A percentile compares a stretch with the other conserved stretches of the same genome.
Conservation (phyloP, 495 filamentous ascomycete genomes). For the Talaromyces nanjingensis region DNA sequence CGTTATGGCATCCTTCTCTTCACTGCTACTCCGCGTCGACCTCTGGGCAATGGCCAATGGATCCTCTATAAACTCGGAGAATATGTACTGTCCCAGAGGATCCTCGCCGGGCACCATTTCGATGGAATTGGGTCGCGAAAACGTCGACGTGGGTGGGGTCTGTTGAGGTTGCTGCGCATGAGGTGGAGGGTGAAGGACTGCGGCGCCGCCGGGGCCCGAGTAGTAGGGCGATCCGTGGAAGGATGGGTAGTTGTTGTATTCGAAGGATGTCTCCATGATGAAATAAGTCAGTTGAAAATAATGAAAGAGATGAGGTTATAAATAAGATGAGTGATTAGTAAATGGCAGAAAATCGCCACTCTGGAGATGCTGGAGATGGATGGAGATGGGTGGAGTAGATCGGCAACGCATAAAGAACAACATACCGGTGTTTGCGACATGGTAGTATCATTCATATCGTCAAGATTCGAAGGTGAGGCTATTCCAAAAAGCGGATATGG, state of each 20-base stretch:
- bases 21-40: constrained; percentile 42
- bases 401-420: background rate
- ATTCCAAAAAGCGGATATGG: constrained; percentile 31
- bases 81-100: constrained; percentile 10
- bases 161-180: background rate
- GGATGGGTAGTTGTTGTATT: background rate
- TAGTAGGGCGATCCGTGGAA: background rate
- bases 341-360: background rate
- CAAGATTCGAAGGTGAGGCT: constrained; percentile 22
- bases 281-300: background rate
- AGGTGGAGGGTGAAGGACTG: background rate
- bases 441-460: background rate
- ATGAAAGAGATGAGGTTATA: background rate
- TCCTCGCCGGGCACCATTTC: constrained; percentile 26
- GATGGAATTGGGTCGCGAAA: constrained; percentile 22
- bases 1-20: constrained; percentile 63
- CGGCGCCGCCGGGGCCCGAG: background rate
- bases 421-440: constrained; percentile 5
- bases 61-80: constrained; percentile 15
- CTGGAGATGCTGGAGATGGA: background rate
- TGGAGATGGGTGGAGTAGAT: background rate
- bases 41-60: constrained; percentile 24
- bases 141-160: constrained; percentile 39
- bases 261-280: background rate
- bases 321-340: background rate